Conservation (phyloP, 371 early-diverging fungal genomes). For the Lichtheimia hyalospora region DNA sequence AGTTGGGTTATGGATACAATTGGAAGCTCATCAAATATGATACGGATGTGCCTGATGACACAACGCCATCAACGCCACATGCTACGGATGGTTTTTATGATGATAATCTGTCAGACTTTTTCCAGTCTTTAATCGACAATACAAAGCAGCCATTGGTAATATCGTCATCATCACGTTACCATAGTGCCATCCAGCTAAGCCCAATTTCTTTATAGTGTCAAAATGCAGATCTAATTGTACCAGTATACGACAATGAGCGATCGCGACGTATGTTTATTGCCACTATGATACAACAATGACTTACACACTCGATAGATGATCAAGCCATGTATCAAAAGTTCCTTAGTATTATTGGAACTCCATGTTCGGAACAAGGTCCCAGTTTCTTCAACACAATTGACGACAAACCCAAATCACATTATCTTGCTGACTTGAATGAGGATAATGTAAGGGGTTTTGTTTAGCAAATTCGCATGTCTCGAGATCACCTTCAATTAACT, state of each 20-base stretch:
- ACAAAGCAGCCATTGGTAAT: slow-evolving; percentile 22
- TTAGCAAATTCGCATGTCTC: background rate
- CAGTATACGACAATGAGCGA: slow-evolving; percentile 7
- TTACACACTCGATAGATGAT: background rate
- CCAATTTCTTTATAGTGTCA: slow-evolving; percentile 29
- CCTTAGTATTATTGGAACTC: slow-evolving; percentile 13
- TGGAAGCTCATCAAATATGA: slow-evolving; percentile 13
- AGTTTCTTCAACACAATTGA: slow-evolving; percentile 1
- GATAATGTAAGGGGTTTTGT: background rate
- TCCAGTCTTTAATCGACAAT: slow-evolving; percentile 4
- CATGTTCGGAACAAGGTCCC: slow-evolving; percentile 7
- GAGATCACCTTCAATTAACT: background rate
- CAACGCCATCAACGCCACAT: too few relatives aligned
- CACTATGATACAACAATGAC: background rate
- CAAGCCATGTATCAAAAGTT: slow-evolving; percentile 11
- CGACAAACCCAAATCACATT: slow-evolving; percentile 3
- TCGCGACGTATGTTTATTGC: background rate
- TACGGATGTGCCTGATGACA: slow-evolving; percentile 4
- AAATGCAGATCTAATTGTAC: slow-evolving; percentile 37
- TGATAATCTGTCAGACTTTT: slow-evolving; percentile 5
- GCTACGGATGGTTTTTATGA: background rate
- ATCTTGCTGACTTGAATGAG: slow-evolving; percentile 2
- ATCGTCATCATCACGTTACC: too few relatives aligned
- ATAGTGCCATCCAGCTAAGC: background rate
- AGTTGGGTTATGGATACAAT: slow-evolving; percentile 10